Evolutionary conservation across 139 green algal species (phyloP).

Genomic region (Micractinium conductrix): DNA sequence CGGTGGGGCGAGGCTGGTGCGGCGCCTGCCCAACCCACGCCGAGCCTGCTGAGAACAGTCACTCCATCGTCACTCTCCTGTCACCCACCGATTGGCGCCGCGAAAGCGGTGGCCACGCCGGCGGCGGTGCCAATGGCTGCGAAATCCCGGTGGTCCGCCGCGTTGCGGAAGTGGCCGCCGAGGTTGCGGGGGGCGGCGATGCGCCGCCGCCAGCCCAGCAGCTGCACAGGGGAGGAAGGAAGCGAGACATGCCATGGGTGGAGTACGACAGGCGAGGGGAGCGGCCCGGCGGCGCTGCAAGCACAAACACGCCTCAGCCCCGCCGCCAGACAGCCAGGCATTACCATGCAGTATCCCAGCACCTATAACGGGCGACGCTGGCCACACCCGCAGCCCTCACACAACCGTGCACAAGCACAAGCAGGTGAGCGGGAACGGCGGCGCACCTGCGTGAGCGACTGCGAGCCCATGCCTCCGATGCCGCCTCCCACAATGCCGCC

Average conservation of each 20-base stretch:
- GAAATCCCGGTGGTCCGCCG: slow-evolving; percentile 73
- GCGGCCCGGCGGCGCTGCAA: too few relatives aligned
- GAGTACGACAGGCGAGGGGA: too few relatives aligned
- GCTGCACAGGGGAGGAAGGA: background rate
- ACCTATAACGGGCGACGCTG: too few relatives aligned
- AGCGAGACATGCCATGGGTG: background rate
- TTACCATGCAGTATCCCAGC: background rate
- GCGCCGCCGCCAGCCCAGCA: slow-evolving; percentile 19
- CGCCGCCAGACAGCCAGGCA: too few relatives aligned
- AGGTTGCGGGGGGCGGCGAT: slow-evolving; percentile 46
- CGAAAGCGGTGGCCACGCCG: slow-evolving; percentile 72
- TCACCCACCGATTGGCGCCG: slow-evolving; percentile 66
- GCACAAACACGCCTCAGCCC: too few relatives aligned
- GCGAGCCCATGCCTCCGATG: slow-evolving; percentile 59
- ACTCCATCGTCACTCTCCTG: too few relatives aligned
- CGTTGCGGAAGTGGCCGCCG: slow-evolving; percentile 67
- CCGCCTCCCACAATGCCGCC: slow-evolving; percentile 76
- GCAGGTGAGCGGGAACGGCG: background rate
- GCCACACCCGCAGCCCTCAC: background rate
- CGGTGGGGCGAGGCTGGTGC: too few relatives aligned
- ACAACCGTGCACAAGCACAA: too few relatives aligned
- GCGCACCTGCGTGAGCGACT: slow-evolving; percentile 36
- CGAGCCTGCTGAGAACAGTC: too few relatives aligned
- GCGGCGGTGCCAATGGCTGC: slow-evolving; percentile 70
- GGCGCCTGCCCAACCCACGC: background rate